Evolutionary conservation across 352 stramenopile species (phyloP), one percentile per base, ranked within the genome.

Genomic region (Globisporangium spiculum): DNA sequence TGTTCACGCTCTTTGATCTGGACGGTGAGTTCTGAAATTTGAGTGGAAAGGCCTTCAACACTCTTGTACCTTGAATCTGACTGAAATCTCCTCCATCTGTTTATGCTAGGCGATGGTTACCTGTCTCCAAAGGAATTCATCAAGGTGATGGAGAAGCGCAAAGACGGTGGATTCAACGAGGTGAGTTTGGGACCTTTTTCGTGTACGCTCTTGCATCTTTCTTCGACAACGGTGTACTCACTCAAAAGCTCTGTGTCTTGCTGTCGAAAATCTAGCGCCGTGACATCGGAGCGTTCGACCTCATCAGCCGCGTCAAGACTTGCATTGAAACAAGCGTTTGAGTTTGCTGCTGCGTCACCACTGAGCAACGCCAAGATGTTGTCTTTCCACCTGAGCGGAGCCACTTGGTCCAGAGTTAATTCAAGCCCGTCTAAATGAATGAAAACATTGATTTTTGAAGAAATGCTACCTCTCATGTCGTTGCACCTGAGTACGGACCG

Each of bases 111-210:
- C 4, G 88, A 96, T 58, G 86, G 86, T 18, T 73, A 90, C 60
- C 73, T 96, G 57, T 93, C 86, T 0, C 81, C 84, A 7, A 91
- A 81, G 24, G 88, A 96, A 60, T 94, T 96, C 66, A 88, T 96
- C 56, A 74, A 93, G 5, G 86, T 96, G 18, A 96, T 96, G 88
- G 77, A 93, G 57, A 93, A 90, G 65, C 85, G 88, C 71, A 91
- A 92, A 66, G 86, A 93, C 60, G 87, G 81, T 34, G 88, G 85
- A 22, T 91, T 93, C 63, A 94, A 88, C 26, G 77, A 93, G 78
- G 88, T 96, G 77, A 20, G 65, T 57, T 69, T 30, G 27, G n/a
- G 4, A 50, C 4, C 7, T 9, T 26, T 38, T n/a, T 26, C 8
- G 20, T 62, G 16, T 12, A n/a, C 56, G 6, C 3, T 44, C 14